phyloP scores from a whole-genome alignment of 805 yeast genomes.

The Isabelozyma heimii region DNA sequence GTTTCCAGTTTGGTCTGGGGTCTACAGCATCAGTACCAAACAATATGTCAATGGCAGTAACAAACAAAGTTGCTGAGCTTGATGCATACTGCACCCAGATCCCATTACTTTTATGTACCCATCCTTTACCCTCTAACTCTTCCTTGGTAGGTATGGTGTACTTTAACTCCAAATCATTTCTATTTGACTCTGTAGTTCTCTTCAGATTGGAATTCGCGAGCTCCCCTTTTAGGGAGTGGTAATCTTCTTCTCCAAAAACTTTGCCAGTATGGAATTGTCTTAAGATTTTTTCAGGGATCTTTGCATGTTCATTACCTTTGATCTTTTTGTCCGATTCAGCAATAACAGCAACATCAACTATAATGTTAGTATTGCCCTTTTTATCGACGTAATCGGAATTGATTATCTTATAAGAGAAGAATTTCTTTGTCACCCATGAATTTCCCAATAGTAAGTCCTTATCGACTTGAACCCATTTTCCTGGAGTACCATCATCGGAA shows the following conservation, averaged over 20 bases:
- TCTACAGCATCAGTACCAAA: constrained; percentile 75
- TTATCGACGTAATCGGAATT: constrained; percentile 10
- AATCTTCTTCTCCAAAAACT: constrained; percentile 26
- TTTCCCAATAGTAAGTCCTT: constrained; percentile 47
- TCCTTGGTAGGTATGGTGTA: constrained; percentile 30
- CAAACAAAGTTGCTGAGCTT: constrained; percentile 30
- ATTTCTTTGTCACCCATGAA: constrained; percentile 43
- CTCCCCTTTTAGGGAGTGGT: constrained; percentile 6
- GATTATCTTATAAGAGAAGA: constrained; percentile 31
- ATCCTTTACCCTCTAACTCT: constrained; percentile 39
- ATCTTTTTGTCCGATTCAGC: constrained; percentile 26
- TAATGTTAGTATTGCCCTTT: constrained; percentile 18
- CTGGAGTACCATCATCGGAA: constrained; percentile 18
- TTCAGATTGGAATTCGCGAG: not conserved
- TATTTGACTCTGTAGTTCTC: constrained; percentile 14
- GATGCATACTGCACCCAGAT: constrained; percentile 60
- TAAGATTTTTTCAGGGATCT: constrained; percentile 26
- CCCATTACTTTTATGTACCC: constrained; percentile 48
- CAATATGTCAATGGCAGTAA: constrained; percentile 63
- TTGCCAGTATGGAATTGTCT: constrained; percentile 24
- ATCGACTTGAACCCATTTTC: constrained; percentile 42
- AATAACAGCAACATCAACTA: constrained; percentile 40
- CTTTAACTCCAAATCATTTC: constrained; percentile 14
- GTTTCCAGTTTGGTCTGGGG: constrained; percentile 71
- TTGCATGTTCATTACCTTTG: constrained; percentile 33